Conservation (phyloP, 495 filamentous ascomycete genomes). For the Penicillium fimorum region DNA sequence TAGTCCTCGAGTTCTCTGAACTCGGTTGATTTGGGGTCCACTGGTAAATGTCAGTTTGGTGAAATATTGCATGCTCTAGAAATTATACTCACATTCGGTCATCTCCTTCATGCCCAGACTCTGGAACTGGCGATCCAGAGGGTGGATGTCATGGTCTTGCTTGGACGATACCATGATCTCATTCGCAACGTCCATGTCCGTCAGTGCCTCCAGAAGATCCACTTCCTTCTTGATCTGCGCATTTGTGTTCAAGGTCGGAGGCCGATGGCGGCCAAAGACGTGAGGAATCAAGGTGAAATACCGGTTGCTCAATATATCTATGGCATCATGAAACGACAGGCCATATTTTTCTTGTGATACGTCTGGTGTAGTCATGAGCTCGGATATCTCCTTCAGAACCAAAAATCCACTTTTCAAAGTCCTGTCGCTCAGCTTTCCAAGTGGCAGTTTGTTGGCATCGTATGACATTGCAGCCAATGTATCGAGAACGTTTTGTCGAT, state of each 20-base stretch:
- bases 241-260: conserved; percentile 58
- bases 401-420: conserved; percentile 72
- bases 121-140: conserved; percentile 67
- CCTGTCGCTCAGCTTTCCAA: conserved; percentile 77
- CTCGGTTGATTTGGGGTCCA: conserved; percentile 58
- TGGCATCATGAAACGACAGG: conserved; percentile 33
- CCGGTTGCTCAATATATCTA: conserved; percentile 63
- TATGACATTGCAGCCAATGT: conserved; percentile 70
- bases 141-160: conserved; percentile 52
- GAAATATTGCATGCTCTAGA: neutral
- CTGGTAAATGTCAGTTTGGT: conserved; percentile 20
- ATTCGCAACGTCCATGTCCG: conserved; percentile 78
- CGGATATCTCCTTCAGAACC: conserved; percentile 68
- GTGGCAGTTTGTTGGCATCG: conserved; percentile 72
- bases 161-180: conserved; percentile 70
- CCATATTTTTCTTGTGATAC: conserved; percentile 49
- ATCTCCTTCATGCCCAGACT: conserved; percentile 73
- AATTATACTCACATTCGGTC: conserved; percentile 28
- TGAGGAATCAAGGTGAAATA: conserved; percentile 86
- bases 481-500: conserved; percentile 59
- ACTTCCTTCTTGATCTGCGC: conserved; percentile 67
- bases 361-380: conserved; percentile 52
- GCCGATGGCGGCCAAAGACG: conserved; percentile 68
- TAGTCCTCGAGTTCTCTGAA: conserved; percentile 64
- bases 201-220: conserved; percentile 71